phyloP scores from a whole-genome alignment of 1,139 yeast genomes.

The Geotrichum restrictum region DNA sequence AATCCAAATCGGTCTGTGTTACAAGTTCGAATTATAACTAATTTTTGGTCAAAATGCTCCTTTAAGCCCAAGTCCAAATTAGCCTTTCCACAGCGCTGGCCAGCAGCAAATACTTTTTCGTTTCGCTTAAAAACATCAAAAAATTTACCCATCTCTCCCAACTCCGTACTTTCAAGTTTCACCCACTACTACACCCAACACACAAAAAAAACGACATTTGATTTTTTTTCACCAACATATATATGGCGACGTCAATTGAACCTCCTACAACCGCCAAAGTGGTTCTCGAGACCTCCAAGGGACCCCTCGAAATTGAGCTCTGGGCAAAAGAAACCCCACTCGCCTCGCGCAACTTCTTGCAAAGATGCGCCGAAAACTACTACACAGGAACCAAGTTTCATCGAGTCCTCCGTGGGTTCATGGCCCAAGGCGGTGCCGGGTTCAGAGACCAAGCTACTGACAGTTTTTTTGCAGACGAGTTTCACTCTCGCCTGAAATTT shows the following conservation, averaged over 20 bases:
- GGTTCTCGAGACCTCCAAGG: constrained; percentile 54
- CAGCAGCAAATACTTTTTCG: no score
- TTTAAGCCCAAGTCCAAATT: no score
- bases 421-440: constrained; percentile 42
- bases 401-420: constrained; percentile 41
- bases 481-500: constrained; percentile 53
- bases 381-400: constrained; percentile 46
- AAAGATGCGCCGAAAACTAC: constrained; percentile 45
- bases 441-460: constrained; percentile 37
- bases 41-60: no score
- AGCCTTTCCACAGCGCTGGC: no score
- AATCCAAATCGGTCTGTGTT: no score
- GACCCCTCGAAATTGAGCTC: constrained; percentile 56
- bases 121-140: no score
- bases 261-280: constrained; percentile 64
- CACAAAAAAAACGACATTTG: no score
- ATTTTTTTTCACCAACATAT: background rate
- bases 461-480: constrained; percentile 45
- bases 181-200: background rate
- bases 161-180: no score
- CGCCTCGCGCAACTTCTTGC: constrained; percentile 49
- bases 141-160: no score
- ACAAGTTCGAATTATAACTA: no score
- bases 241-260: constrained; percentile 38
- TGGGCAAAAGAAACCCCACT: constrained; percentile 71